Conservation (phyloP, 2,329 filamentous ascomycete species). For the Colletotrichum eremochloae region DNA sequence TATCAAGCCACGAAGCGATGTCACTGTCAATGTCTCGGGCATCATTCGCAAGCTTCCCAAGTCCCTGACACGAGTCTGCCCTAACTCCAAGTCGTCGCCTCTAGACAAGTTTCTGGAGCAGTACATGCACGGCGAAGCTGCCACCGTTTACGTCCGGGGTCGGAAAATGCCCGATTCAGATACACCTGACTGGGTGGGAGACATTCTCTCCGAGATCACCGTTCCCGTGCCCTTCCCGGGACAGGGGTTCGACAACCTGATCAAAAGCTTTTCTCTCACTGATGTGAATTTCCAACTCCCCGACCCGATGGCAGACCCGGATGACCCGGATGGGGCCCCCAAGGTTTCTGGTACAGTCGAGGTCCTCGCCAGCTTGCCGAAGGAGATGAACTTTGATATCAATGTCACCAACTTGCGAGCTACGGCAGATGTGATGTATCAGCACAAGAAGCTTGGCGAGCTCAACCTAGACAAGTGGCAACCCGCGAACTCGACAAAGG, state of each 20-base stretch:
- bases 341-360: constrained; percentile 86
- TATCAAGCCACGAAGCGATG: constrained; percentile 75
- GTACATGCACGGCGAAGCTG: constrained; percentile 85
- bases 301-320: constrained; percentile 81
- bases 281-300: constrained; percentile 90
- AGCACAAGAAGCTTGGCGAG: constrained; percentile 81
- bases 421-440: constrained; percentile 84
- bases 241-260: constrained; percentile 82
- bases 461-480: constrained; percentile 88
- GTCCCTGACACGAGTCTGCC: constrained; percentile 79
- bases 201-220: constrained; percentile 84
- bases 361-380: constrained; percentile 82
- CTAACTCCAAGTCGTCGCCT: constrained; percentile 82
- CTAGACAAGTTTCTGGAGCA: constrained; percentile 84
- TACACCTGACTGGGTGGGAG: constrained; percentile 85
- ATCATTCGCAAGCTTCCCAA: constrained; percentile 81
- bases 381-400: constrained; percentile 88
- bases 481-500: constrained; percentile 81
- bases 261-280: constrained; percentile 88
- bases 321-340: constrained; percentile 77
- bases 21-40: constrained; percentile 78
- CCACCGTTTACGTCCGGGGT: constrained; percentile 86
- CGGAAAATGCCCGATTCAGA: constrained; percentile 74
- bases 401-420: constrained; percentile 83
- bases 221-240: constrained; percentile 89